A percentile compares a stretch with the other conserved stretches of the same genome.
phyloP scores from a whole-genome alignment of 1,139 yeast species.

The Meyerozyma carpophila region DNA sequence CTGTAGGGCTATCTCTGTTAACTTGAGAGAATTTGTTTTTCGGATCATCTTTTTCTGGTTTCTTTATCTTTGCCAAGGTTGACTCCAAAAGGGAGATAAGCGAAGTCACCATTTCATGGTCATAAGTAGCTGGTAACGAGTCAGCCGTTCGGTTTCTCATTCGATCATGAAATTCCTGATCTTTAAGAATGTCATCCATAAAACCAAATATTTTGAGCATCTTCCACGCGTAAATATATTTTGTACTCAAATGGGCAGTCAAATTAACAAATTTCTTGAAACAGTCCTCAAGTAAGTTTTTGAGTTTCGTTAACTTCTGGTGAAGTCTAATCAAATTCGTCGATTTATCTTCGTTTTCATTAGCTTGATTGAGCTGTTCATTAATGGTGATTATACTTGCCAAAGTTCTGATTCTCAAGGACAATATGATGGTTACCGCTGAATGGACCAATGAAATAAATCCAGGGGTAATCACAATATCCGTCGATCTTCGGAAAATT shows the following conservation, averaged over 20 bases:
- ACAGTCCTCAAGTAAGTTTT: neutral
- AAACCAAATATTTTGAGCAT: neutral
- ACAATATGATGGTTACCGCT: slow-evolving; percentile 1
- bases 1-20: neutral
- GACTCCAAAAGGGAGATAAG: neutral
- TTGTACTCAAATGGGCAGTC: neutral
- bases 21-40: neutral
- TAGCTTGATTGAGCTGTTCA: neutral
- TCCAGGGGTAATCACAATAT: slow-evolving; percentile 9
- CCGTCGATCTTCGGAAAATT: slow-evolving; percentile 7
- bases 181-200: neutral
- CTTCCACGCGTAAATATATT: neutral
- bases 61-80: neutral
- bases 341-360: neutral
- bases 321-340: neutral
- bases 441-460: slow-evolving; percentile 9
- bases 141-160: neutral
- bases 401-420: neutral
- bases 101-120: neutral
- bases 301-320: neutral
- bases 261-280: neutral
- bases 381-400: neutral
- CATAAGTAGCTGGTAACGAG: neutral
- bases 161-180: neutral
- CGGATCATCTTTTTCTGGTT: neutral